Conservation (phyloP, 2,329 filamentous ascomycete species). For the Parastagonospora avenae region DNA sequence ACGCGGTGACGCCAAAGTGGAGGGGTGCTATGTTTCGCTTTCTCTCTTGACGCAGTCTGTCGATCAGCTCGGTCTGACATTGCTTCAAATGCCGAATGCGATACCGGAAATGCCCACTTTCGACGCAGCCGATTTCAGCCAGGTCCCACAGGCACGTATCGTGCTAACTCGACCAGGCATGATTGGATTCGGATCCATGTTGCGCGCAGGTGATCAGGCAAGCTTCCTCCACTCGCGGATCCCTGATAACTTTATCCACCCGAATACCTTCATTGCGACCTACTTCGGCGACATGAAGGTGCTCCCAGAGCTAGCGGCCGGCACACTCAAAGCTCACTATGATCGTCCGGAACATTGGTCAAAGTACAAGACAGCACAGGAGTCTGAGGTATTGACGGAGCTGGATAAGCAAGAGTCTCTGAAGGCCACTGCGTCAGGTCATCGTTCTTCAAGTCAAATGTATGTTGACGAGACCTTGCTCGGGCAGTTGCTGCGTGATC, state of each 20-base stretch:
- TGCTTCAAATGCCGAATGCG: background rate
- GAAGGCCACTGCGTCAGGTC: background rate
- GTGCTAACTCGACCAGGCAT: constrained; percentile 17
- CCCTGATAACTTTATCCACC: background rate
- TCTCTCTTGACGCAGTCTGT: constrained; percentile 10
- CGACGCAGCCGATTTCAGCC: constrained; percentile 25
- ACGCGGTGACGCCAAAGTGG: constrained; percentile 19
- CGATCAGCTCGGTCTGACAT: constrained; percentile 4
- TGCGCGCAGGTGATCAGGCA: constrained; percentile 15
- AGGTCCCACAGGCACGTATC: constrained; percentile 6
- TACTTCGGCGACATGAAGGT: constrained; percentile 24
- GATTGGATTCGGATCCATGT: constrained; percentile 17
- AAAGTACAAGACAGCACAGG: constrained; percentile 16
- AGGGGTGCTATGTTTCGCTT: constrained; percentile 19
- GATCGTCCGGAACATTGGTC: constrained; percentile 17
- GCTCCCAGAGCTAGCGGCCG: constrained; percentile 6
- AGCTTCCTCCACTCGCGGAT: constrained; percentile 8
- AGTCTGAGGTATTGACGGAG: constrained; percentile 7
- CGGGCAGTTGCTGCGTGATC: background rate
- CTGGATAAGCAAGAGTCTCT: constrained; percentile 2
- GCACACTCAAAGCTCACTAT: background rate
- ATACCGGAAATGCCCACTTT: background rate
- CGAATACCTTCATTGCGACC: constrained; percentile 11
- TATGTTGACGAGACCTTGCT: background rate
- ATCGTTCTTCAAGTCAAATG: background rate